Base-by-base conservation (phyloP, 1,284 basidiomycete species). In the Melampsora larici-populina region DNA sequence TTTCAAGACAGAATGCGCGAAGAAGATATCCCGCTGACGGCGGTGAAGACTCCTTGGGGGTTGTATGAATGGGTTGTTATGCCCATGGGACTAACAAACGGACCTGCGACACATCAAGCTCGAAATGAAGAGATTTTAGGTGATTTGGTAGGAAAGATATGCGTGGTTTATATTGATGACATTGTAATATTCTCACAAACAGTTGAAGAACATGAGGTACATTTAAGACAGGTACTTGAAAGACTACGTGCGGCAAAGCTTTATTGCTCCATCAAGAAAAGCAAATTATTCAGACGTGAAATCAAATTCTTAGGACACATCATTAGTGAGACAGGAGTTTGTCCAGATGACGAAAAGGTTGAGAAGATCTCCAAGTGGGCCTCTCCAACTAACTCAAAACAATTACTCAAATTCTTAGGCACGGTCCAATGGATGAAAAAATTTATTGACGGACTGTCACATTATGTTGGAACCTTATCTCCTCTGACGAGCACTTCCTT, bases 31-130 rank as follows among this genome's bases (percentile, higher is more conserved):
- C 66, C 31, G 2, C 43, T 43, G 6, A 68, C 66, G 3, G 46
- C 67, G 13, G 40, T 69, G 2, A 69, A 69, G 17, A 69, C 67
- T 6, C 67, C 67, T 0, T 69, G 67, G 67, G 46, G 67, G 8
- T 17, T 85, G 0, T 86, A 84, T 60, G 84, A 87, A 70, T 86
- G 85, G 85, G 15, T 80, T 0, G 85, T 87, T 0, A 87, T 86
- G 86, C 86, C 85, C 0, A 82, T 84, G 79, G 86, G 86, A 0
- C 79, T 83, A 15, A 74, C 81, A 7, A 86, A 86, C n/a, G n/a
- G n/a, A n/a, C n/a, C n/a, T n/a, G n/a, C n/a, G n/a, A n/a, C n/a
- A n/a, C n/a, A n/a, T n/a, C n/a, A n/a, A n/a, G n/a, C n/a, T n/a
- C n/a, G n/a, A n/a, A n/a, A n/a, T n/a, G n/a, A n/a, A n/a, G n/a